Evolutionary conservation across 78 protist genomes (phyloP), one percentile per base, ranked within the genome.

Genomic region (Dictyostelium intermedium): DNA sequence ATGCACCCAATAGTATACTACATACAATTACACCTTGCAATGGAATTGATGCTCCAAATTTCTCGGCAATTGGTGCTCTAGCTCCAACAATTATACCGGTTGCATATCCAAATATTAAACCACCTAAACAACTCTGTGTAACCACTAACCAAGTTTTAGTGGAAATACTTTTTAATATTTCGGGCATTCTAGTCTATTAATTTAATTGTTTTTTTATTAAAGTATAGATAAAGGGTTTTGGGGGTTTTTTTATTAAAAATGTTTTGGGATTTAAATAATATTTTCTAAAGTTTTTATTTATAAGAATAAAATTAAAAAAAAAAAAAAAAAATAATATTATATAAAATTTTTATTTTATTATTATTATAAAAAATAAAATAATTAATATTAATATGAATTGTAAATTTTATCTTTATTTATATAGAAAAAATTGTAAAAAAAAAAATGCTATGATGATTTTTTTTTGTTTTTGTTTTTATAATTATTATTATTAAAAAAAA

Each of bases 71-170:
- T 23, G 27, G 72, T 32, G 23, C 76, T 10, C 63, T 23, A 6
- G 53, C 50, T 4, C 94, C 81, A 30, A 74, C 37, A 47, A 89
- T 89, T 6, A 80, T 78, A 89, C 94, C 94, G 3, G 94, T 89
- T 27, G 72, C 83, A 35, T 89, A 89, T 11, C 94, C 94, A 89
- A 89, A 89, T 30, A 81, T 80, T 13, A 89, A 80, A 66, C 94
- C 94, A 25, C 94, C 85, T 11, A 89, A 23, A 23, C 53, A 30
- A 89, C 87, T 80, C 1, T 79, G 87, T 10, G 50, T 35, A 0
- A 89, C 85, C 0, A 82, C 86, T 10, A 82, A 56, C 86, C 74
- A 77, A 39, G 82, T n/a, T 77, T 77, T 77, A 41, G n/a, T 9
- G 4, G 60, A 35, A 20, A 77, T 77, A 11, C 82, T 77, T 2